Percentiles rank a stretch among this genome's conserved stretches.
Conservation (phyloP, 306 rosid genomes). For the Quercus robur region DNA sequence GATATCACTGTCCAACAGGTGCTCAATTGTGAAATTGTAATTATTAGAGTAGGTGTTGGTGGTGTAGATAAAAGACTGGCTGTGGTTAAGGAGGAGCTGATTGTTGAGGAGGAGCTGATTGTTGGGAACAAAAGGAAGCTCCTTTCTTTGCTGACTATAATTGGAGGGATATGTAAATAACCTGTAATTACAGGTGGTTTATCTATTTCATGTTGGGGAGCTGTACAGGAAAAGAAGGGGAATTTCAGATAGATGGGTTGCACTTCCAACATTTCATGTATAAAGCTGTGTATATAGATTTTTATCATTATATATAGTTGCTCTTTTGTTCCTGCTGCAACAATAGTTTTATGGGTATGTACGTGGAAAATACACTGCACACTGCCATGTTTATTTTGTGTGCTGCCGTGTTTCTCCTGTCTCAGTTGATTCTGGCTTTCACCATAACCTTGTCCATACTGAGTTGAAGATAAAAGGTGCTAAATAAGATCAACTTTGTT, state of each 20-base stretch:
- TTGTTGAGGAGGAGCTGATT: constrained; percentile 35
- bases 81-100: constrained; percentile 26
- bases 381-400: too few species aligned
- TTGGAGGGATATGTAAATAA: constrained; percentile 59
- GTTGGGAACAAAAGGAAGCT: constrained; percentile 43
- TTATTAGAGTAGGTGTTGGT: constrained; percentile 49
- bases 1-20: constrained; percentile 10
- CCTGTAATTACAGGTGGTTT: constrained; percentile 39
- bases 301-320: constrained; percentile 7
- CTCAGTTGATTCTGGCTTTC: too few species aligned
- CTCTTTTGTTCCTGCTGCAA: constrained; percentile 14
- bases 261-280: constrained; percentile 30
- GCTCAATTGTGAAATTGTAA: constrained; percentile 59
- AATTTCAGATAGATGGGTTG: constrained; percentile 24
- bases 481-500: too few species aligned
- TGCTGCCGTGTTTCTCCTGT: too few species aligned
- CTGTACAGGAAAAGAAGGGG: constrained; percentile 45
- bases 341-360: constrained; percentile 11
- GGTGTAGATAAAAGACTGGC: constrained; percentile 46
- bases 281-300: constrained; percentile 37
- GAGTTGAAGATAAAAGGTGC: too few species aligned
- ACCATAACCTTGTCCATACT: too few species aligned
- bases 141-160: constrained; percentile 41
- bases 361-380: neutral
- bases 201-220: constrained; percentile 20